Base-by-base conservation (phyloP, 495 filamentous ascomycete genomes). In the Neurospora hispaniola region DNA sequence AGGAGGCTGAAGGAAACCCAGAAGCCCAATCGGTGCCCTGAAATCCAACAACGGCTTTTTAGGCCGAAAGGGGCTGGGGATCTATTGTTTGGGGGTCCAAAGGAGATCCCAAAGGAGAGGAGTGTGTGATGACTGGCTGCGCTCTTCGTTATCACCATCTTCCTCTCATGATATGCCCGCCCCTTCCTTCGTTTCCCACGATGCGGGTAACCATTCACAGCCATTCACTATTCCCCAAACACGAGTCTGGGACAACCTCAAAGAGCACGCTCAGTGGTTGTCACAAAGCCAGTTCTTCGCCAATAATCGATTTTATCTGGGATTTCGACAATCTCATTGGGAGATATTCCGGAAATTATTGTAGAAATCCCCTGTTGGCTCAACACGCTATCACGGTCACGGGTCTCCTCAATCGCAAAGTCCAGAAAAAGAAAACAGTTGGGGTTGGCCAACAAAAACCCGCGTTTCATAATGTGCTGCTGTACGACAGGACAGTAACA, bases 1-100 rank as follows among this genome's bases (percentile, higher is more conserved):
- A 77, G 75, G 79, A 78, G 77, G 74, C 74, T 77, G 74, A 73
- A 74, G 48, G 70, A 71, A 62, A 76, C 27, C 48, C 48, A 35
- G 14, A 66, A 66, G 54, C 54, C 54, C 54, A 66, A 66, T 66
- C 2, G 27, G 18, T 38, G 54, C 54, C 54, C 27, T 38, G 54
- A 66, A 35, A 66, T 66, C 54, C 14, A 66, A 66, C 54, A 27
- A 75, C 73, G 72, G 75, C 71, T n/a, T 73, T 78, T 78, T 76
- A 74, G 74, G 76, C 72, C 73, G 54, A 75, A 71, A 71, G 71
- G 72, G 76, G 76, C 59, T 77, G 74, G 69, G 74, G 27, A 59
- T 46, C 3, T 9, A 59, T 31, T 31, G 14, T 12, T 59, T 59
- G 23, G 48, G 48, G 48, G 48, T 59, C 48, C 48, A 31, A 62